A percentile compares a stretch with the other conserved stretches of the same genome.
Conservation (phyloP, 306 rosid genomes). For the Alnus rubra region DNA sequence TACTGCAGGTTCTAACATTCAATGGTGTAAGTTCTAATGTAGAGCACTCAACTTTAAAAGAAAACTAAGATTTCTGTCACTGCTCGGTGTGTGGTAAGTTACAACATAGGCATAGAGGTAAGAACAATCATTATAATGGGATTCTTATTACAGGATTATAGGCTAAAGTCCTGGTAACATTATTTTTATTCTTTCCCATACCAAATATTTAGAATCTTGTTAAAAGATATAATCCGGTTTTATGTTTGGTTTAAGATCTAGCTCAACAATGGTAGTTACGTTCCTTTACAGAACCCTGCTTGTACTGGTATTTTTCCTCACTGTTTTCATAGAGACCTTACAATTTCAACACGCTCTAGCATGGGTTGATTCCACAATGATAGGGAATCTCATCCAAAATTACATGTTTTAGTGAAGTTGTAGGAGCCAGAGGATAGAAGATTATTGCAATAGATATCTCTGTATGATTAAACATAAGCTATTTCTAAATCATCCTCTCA, state of each 20-base stretch:
- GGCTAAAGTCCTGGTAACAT: constrained; percentile 3
- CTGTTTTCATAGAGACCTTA: background rate
- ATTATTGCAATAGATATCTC: constrained; percentile 3
- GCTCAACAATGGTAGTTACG: background rate
- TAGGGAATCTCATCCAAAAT: constrained; percentile 14
- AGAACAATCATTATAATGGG: background rate
- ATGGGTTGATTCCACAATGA: constrained; percentile 9
- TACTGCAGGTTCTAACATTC: constrained; percentile 10
- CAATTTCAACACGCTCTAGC: background rate
- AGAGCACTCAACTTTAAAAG: constrained; percentile 10
- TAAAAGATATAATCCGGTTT: background rate
- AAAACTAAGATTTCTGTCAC: constrained; percentile 9
- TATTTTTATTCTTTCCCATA: constrained; percentile 2
- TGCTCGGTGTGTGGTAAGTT: background rate
- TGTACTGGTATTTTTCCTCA: background rate
- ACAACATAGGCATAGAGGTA: constrained; percentile 2
- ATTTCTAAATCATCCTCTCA: background rate
- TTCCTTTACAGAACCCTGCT: background rate
- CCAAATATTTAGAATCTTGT: background rate
- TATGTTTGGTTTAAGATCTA: background rate
- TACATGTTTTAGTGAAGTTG: constrained; percentile 25
- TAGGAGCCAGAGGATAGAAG: constrained; percentile 18
- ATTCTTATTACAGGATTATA: background rate
- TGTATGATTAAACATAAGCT: constrained; percentile 23
- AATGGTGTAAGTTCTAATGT: constrained; percentile 3